A percentile compares a stretch with the other conserved stretches of the same genome.
Conservation (phyloP, 495 filamentous ascomycete species). For the Penicillium ochrochloron region DNA sequence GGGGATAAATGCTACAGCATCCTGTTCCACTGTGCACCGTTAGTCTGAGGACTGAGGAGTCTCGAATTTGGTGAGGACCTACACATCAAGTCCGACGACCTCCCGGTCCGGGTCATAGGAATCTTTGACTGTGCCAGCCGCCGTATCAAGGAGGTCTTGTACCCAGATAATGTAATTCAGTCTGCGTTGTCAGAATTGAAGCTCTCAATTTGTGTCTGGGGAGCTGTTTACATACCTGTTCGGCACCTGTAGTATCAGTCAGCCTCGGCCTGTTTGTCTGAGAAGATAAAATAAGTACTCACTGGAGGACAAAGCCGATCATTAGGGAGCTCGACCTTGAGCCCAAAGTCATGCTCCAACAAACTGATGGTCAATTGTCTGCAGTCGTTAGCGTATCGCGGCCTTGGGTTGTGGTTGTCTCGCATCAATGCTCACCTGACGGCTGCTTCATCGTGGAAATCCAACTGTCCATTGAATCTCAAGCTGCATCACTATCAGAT, state of each 20-base stretch:
- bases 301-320: slow-evolving; percentile 93
- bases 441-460: slow-evolving; percentile 80
- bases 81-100: slow-evolving; percentile 81
- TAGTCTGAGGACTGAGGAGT: background rate
- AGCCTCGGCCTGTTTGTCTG: background rate
- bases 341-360: slow-evolving; percentile 72
- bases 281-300: slow-evolving; percentile 22
- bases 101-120: slow-evolving; percentile 59
- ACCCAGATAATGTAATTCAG: slow-evolving; percentile 94
- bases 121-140: slow-evolving; percentile 55
- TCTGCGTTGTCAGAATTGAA: slow-evolving; percentile 35
- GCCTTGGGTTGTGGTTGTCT: too few species aligned
- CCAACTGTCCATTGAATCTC: slow-evolving; percentile 66
- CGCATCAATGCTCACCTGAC: slow-evolving; percentile 57
- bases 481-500: slow-evolving; percentile 43
- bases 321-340: slow-evolving; percentile 70
- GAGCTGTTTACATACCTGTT: slow-evolving; percentile 54
- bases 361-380: slow-evolving; percentile 83
- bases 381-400: background rate
- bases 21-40: slow-evolving; percentile 69
- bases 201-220: background rate
- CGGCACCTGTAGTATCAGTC: slow-evolving; percentile 56
- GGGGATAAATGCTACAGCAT: slow-evolving; percentile 87
- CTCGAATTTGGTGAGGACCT: background rate
- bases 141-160: slow-evolving; percentile 81